Base-by-base conservation (phyloP, 2,329 filamentous ascomycete species). In the Fusarium begoniae region DNA sequence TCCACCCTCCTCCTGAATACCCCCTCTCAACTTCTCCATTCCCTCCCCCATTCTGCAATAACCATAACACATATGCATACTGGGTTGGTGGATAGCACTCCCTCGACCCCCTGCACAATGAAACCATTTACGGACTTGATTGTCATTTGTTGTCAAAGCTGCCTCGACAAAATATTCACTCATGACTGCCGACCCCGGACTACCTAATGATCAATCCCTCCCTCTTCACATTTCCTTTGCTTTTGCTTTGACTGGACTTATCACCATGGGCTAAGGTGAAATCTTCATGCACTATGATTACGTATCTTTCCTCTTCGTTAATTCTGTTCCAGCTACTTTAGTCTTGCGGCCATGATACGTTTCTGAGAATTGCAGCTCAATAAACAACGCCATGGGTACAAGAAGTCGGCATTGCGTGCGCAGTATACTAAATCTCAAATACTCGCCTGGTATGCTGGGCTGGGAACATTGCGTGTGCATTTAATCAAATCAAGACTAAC, bases 1-100 rank as follows among this genome's bases (percentile, higher is more conserved):
- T 43, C 35, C 38, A n/a, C 35, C 28, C 57, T 35, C 30, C 37
- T 59, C 18, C 28, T n/a, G 32, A 24, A 18, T 43, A 28, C 40
- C 55, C 62, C 54, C 35, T 44, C 47, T 43, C 38, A 26, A 40
- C 26, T 40, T 62, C 59, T 37, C 62, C 44, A 50, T 38, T 38
- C 43, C 57, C 43, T 53, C 51, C 30, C 55, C 50, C 45, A 60
- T 61, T 43, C 38, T 28, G 35, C 32, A 61, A 75, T 76, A 76
- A 76, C 74, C 74, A 76, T 73, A 76, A 76, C 61, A 54, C 63
- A 69, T 73, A 75, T 76, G 69, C 74, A 66, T 76, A 63, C 64
- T 66, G 55, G 48, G 22, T 48, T 45, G 50, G 63, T 67, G 71
- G 69, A 59, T 72, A 59, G 55, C 41, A 56, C 58, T 61, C 30